Evolutionary conservation across 495 filamentous ascomycete genomes (phyloP).

Genomic region (Xylaria grammica): DNA sequence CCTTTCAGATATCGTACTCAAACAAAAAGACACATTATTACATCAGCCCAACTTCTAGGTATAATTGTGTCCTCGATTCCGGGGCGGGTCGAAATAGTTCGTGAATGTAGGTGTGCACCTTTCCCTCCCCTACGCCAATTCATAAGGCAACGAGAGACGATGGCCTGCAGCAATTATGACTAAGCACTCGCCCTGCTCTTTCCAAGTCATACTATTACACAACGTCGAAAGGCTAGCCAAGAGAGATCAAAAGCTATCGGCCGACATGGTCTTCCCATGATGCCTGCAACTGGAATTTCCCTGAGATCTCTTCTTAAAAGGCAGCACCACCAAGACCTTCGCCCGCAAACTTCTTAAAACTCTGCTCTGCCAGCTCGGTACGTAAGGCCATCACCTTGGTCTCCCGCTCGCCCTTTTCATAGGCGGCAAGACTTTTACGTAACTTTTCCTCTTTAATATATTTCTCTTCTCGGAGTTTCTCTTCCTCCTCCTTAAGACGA

Average conservation of each 20-base stretch:
- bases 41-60: no score
- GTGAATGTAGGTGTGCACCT: no score
- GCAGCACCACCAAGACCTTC: constrained; percentile 49
- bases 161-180: not conserved
- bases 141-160: no score
- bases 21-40: no score
- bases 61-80: no score
- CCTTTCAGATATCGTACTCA: no score
- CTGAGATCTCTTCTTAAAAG: constrained; percentile 36
- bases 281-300: no score
- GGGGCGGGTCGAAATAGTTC: no score
- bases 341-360: constrained; percentile 49
- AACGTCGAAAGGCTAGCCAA: not conserved
- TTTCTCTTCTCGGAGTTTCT: constrained; percentile 50
- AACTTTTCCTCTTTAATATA: constrained; percentile 52
- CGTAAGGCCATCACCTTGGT: constrained; percentile 49
- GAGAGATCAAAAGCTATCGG: not conserved
- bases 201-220: not conserved
- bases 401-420: constrained; percentile 53
- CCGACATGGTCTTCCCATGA: no score
- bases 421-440: constrained; percentile 44
- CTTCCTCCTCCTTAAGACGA: constrained; percentile 52
- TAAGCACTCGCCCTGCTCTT: not conserved
- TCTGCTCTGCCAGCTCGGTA: constrained; percentile 50
- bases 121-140: no score